Evolutionary conservation across 2,329 filamentous ascomycete species (phyloP).

Genomic region (Canariomyces notabilis): DNA sequence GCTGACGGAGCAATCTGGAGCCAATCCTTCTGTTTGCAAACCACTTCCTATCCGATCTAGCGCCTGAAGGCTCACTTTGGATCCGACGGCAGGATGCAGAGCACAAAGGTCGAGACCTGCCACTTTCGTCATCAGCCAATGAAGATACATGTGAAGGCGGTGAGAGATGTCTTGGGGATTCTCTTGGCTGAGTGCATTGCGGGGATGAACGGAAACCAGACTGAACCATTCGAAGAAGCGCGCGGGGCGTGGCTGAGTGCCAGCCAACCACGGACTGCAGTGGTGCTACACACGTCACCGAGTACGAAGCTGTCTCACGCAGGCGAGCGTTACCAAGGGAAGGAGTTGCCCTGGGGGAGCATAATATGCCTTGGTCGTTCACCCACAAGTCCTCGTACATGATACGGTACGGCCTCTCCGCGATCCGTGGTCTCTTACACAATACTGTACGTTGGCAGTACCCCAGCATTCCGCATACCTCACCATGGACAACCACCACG

Average conservation of each 20-base stretch:
- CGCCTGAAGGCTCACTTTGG: too few species aligned
- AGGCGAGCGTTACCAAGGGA: too few species aligned
- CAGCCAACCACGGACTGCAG: neutral
- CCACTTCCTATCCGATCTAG: too few species aligned
- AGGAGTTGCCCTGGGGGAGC: too few species aligned
- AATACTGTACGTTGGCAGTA: neutral
- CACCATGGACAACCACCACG: slow-evolving; percentile 5
- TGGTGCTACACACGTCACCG: neutral
- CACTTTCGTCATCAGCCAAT: neutral
- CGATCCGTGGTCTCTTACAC: too few species aligned
- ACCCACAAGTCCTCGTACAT: too few species aligned
- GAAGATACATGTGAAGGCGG: neutral
- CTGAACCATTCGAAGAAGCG: neutral
- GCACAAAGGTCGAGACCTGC: neutral
- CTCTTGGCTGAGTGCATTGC: neutral
- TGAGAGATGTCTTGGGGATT: neutral
- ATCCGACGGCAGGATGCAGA: neutral
- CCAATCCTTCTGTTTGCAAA: too few species aligned
- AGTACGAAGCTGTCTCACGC: neutral
- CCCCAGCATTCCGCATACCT: neutral
- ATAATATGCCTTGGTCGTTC: too few species aligned
- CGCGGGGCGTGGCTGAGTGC: neutral
- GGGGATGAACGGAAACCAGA: neutral
- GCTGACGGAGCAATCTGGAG: too few species aligned
- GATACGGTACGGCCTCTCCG: too few species aligned